Evolutionary conservation across 495 filamentous ascomycete species (phyloP).

Genomic region (Penicillium salamii): DNA sequence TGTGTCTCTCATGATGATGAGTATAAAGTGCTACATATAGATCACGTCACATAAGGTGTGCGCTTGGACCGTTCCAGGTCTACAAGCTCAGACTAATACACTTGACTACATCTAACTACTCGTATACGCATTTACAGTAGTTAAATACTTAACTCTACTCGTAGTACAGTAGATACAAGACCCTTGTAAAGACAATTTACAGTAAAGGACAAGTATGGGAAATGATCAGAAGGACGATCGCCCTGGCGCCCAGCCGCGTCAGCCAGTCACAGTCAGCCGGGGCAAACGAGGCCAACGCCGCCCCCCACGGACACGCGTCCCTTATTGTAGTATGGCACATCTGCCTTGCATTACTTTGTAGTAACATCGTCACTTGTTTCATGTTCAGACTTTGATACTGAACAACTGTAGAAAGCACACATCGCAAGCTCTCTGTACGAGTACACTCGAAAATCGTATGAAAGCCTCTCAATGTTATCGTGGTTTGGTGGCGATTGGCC

Average conservation of each 20-base stretch:
- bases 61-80: neutral
- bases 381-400: no score
- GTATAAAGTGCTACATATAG: neutral
- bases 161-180: no score
- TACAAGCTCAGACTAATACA: neutral
- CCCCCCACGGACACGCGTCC: slow-evolving; percentile 29
- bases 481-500: slow-evolving; percentile 6
- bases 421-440: no score
- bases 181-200: no score
- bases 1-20: slow-evolving; percentile 4
- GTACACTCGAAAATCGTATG: no score
- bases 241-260: slow-evolving; percentile 19
- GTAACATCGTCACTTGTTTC: no score
- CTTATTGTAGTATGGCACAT: neutral
- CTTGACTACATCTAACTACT: no score
- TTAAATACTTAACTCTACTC: no score
- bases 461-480: slow-evolving; percentile 15
- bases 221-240: slow-evolving; percentile 28
- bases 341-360: no score
- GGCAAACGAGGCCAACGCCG: slow-evolving; percentile 10
- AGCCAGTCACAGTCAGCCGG: slow-evolving; percentile 16
- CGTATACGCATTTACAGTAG: no score
- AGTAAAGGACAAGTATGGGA: slow-evolving; percentile 11
- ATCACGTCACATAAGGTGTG: slow-evolving; percentile 8
- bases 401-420: no score